Evolutionary conservation across 192 early-diverging fungal genomes (phyloP).

Genomic region (Umbelopsis vinacea): DNA sequence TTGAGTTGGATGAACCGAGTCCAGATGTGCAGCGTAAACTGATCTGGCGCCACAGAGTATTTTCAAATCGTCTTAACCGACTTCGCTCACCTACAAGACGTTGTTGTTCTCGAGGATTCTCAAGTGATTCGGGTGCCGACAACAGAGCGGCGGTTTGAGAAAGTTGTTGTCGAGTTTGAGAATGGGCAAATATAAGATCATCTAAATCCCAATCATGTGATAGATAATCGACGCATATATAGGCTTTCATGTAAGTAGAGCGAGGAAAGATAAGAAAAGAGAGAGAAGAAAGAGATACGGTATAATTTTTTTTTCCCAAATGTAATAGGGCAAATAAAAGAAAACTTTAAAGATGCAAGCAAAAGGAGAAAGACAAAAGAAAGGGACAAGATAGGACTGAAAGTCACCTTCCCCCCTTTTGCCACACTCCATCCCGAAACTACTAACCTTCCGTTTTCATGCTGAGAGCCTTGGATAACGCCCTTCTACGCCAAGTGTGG

Average conservation of each 20-base stretch:
- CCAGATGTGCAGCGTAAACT: constrained; percentile 9
- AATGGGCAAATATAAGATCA: constrained; percentile 20
- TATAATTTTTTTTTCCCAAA: background rate
- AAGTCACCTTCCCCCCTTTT: constrained; percentile 9
- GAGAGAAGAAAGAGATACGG: background rate
- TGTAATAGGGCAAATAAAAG: too few relatives aligned
- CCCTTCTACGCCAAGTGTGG: too few relatives aligned
- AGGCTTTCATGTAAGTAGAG: background rate
- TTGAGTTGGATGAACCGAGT: constrained; percentile 8
- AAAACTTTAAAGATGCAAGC: background rate
- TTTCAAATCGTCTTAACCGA: constrained; percentile 24
- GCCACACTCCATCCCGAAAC: constrained; percentile 14
- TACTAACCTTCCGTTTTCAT: constrained; percentile 1
- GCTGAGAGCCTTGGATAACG: too few relatives aligned
- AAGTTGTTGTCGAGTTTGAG: constrained; percentile 20
- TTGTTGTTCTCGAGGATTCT: background rate
- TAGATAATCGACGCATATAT: constrained; percentile 28
- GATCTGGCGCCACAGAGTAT: constrained; percentile 27
- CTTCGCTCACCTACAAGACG: constrained; percentile 14
- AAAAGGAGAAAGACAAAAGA: constrained; percentile 1
- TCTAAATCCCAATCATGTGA: constrained; percentile 28
- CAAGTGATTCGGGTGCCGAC: background rate
- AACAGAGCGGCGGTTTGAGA: background rate
- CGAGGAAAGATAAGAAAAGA: background rate
- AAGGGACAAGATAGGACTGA: background rate